Evolutionary conservation across 2,329 filamentous ascomycete genomes (phyloP).

Genomic region (Stemphylium vesicarium): DNA sequence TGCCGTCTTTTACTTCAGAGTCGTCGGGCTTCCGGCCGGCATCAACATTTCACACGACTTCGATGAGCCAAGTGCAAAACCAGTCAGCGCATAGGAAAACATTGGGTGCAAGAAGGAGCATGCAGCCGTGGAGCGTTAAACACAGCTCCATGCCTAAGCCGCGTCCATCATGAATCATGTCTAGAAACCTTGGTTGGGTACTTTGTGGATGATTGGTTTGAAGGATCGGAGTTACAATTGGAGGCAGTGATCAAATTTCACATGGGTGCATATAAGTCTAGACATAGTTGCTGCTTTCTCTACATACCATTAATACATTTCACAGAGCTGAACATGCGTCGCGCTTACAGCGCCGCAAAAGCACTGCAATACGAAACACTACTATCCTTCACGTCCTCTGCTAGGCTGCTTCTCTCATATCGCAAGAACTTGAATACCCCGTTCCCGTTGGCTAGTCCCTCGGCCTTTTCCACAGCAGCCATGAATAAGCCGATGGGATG

Average conservation of each 20-base stretch:
- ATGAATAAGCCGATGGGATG: conserved; percentile 94
- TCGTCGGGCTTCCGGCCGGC: conserved; percentile 43
- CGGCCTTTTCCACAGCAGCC: conserved; percentile 75
- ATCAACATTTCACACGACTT: conserved; percentile 54
- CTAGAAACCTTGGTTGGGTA: neutral
- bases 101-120: conserved; percentile 57
- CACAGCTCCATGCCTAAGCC: conserved; percentile 41
- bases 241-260: neutral
- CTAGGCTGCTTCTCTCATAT: conserved; percentile 86
- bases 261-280: neutral
- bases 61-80: conserved; percentile 42
- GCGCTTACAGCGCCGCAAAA: conserved; percentile 68
- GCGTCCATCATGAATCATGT: conserved; percentile 17
- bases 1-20: neutral
- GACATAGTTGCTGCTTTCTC: neutral
- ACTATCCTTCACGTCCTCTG: conserved; percentile 70
- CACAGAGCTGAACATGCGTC: neutral
- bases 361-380: conserved; percentile 97
- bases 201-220: neutral
- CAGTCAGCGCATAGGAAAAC: conserved; percentile 51
- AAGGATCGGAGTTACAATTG: neutral
- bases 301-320: neutral
- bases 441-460: conserved; percentile 57
- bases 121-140: conserved; percentile 59
- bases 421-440: conserved; percentile 77